A percentile compares a stretch with the other conserved stretches of the same genome.
Evolutionary conservation across 1,139 yeast genomes (phyloP).

Genomic region (Hyphopichia khmerensis): DNA sequence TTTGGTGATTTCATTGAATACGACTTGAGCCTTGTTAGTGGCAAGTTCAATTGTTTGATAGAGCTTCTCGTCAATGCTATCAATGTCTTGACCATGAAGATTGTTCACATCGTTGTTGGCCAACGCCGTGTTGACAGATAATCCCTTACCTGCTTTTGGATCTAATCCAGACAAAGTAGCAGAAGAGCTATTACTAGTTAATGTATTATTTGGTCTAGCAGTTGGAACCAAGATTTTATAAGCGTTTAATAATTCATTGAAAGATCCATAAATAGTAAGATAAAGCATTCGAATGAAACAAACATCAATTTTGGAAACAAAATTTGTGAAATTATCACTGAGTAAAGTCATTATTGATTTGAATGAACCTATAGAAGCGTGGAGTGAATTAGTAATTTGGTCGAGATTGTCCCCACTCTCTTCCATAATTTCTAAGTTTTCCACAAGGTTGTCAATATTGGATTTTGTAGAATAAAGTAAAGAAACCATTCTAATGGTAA

Average conservation of each 20-base stretch:
- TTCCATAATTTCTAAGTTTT: conserved; percentile 57
- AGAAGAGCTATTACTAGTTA: conserved; percentile 5
- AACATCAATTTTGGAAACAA: conserved; percentile 59
- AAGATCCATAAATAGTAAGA: conserved; percentile 68
- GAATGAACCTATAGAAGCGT: conserved; percentile 44
- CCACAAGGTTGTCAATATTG: conserved; percentile 59
- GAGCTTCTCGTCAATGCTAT: conserved; percentile 72
- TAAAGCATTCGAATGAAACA: conserved; percentile 73
- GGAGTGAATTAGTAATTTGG: conserved; percentile 30
- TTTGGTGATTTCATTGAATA: conserved; percentile 72
- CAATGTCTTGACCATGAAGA: conserved; percentile 17
- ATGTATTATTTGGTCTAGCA: conserved; percentile 8
- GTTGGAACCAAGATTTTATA: conserved; percentile 54
- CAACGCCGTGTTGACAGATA: conserved; percentile 20
- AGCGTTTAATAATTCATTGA: conserved; percentile 74
- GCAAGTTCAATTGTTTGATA: conserved; percentile 75
- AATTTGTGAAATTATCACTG: conserved; percentile 45
- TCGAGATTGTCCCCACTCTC: conserved; percentile 33
- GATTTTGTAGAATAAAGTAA: conserved; percentile 56
- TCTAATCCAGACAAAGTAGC: conserved; percentile 16
- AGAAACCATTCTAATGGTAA: conserved; percentile 58
- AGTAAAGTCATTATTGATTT: conserved; percentile 51
- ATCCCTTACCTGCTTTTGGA: conserved; percentile 26
- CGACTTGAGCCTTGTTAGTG: conserved; percentile 74
- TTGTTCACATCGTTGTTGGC: neutral